Conservation (phyloP, 306 rosid genomes). For the Oxytropis ochrocephala region DNA sequence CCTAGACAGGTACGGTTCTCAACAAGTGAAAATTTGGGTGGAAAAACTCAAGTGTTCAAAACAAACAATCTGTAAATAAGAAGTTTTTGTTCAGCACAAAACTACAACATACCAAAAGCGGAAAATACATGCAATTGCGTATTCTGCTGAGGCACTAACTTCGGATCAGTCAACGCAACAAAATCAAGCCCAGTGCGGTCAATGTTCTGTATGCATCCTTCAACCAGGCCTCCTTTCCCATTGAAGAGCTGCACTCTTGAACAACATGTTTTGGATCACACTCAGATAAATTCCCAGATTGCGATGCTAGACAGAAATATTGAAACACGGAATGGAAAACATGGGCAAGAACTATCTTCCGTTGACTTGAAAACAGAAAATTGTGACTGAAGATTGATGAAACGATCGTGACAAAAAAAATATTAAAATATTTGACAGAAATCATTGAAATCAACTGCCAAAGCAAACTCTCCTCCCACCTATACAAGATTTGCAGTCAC, state of each 20-base stretch:
- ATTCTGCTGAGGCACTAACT: slow-evolving; percentile 48
- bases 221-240: slow-evolving; percentile 81
- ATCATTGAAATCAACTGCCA: background rate
- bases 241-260: slow-evolving; percentile 88
- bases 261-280: slow-evolving; percentile 25
- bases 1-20: slow-evolving; percentile 40
- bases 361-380: slow-evolving; percentile 6
- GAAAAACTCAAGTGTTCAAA: slow-evolving; percentile 5
- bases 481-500: background rate
- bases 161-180: slow-evolving; percentile 63
- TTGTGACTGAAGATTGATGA: background rate
- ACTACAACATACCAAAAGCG: slow-evolving; percentile 57
- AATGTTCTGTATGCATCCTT: slow-evolving; percentile 63
- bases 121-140: slow-evolving; percentile 72
- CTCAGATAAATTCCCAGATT: slow-evolving; percentile 1
- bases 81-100: background rate
- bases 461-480: background rate
- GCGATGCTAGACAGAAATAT: background rate
- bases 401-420: background rate
- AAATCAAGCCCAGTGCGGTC: slow-evolving; percentile 61
- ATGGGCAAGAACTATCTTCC: background rate
- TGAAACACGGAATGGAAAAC: background rate
- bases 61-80: background rate
- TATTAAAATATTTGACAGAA: background rate
- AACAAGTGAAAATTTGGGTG: slow-evolving; percentile 6